Conservation (phyloP, 208 protist genomes). For the Acanthamoeba healyi region DNA sequence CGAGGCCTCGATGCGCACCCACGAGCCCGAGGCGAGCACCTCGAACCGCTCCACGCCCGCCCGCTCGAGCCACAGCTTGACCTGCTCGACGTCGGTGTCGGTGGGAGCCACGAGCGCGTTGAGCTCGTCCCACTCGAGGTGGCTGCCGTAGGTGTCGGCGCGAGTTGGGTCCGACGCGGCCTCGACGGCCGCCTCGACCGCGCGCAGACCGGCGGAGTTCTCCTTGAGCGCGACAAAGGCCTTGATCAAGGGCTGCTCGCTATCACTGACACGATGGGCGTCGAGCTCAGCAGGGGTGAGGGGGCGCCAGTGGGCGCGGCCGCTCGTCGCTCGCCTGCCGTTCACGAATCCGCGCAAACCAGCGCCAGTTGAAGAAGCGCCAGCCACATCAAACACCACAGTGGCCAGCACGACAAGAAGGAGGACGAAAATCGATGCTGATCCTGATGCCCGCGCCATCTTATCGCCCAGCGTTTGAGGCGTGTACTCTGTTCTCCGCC, state of each 20-base stretch:
- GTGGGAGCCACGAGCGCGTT: neutral
- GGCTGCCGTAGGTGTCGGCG: slow-evolving; percentile 34
- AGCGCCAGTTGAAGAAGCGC: neutral
- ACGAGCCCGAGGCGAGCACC: neutral
- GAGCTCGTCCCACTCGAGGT: slow-evolving; percentile 59
- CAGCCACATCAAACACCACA: neutral
- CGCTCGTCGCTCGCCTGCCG: neutral
- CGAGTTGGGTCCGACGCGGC: slow-evolving; percentile 1
- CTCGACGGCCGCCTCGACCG: neutral
- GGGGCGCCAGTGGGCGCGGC: neutral
- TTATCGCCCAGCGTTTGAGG: too few species aligned
- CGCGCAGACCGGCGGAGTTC: neutral
- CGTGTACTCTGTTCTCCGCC: too few species aligned
- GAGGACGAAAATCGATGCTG: too few species aligned
- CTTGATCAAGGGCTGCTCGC: neutral
- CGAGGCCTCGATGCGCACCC: slow-evolving; percentile 11
- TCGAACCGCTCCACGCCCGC: neutral
- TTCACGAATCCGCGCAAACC: neutral
- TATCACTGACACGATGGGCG: neutral
- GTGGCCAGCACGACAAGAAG: neutral
- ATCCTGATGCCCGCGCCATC: too few species aligned
- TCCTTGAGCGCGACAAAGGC: slow-evolving; percentile 62
- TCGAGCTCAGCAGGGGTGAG: neutral
- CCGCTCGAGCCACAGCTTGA: neutral
- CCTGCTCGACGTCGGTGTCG: neutral